phyloP scores from a whole-genome alignment of 2,329 filamentous ascomycete species.

The Dichotomopilus funicola region DNA sequence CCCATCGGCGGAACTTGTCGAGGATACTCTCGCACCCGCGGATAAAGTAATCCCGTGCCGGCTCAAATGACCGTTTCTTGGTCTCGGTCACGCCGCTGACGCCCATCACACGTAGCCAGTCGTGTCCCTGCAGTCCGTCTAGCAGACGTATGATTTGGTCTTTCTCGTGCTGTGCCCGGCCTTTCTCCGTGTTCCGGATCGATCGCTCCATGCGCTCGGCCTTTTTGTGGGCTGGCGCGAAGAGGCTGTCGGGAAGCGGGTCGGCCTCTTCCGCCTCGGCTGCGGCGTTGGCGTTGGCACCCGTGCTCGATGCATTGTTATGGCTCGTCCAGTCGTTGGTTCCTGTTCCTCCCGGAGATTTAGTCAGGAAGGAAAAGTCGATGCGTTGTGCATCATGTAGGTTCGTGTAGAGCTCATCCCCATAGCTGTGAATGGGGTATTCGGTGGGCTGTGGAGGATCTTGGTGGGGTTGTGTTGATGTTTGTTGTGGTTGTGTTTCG shows the following conservation, averaged over 20 bases:
- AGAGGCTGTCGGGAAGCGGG: constrained; percentile 50
- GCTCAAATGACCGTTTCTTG: constrained; percentile 80
- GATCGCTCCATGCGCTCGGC: constrained; percentile 56
- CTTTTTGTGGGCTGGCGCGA: constrained; percentile 49
- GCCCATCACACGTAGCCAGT: constrained; percentile 90
- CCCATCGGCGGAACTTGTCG: constrained; percentile 84
- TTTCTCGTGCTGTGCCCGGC: constrained; percentile 59
- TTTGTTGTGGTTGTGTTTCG: constrained; percentile 17
- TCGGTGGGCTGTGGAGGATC: constrained; percentile 15
- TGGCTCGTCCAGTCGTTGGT: constrained; percentile 22
- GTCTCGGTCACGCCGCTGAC: constrained; percentile 79
- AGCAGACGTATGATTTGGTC: constrained; percentile 61
- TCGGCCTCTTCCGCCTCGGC: constrained; percentile 29
- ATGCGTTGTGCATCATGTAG: constrained; percentile 51
- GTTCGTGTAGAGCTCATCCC: constrained; percentile 50
- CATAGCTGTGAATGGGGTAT: constrained; percentile 45
- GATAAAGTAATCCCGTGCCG: constrained; percentile 79
- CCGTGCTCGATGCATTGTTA: not conserved
- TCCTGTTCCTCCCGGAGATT: not conserved
- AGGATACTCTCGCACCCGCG: constrained; percentile 73
- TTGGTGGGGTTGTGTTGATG: not conserved
- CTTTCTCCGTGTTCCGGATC: constrained; percentile 58
- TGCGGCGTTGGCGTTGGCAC: not conserved
- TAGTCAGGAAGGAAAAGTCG: constrained; percentile 45
- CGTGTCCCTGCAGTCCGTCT: constrained; percentile 79